Evolutionary conservation across 495 filamentous ascomycete genomes (phyloP).

Genomic region (Pyronema domesticum): DNA sequence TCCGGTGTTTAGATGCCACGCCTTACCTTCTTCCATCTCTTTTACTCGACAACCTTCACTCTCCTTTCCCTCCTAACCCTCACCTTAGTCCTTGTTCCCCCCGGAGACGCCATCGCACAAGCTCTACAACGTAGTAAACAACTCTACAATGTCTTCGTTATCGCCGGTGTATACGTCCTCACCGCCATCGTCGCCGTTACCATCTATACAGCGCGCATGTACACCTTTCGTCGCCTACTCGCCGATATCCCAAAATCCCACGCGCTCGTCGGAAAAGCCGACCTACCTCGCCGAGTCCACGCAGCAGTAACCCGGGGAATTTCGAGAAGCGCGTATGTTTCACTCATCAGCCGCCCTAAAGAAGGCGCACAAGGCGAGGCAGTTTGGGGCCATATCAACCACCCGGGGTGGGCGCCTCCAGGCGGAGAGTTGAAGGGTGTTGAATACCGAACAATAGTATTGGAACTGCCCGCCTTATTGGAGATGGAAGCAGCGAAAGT

Average conservation of each 20-base stretch:
- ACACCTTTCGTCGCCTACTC: slow-evolving; percentile 61
- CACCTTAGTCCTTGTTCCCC: slow-evolving; percentile 59
- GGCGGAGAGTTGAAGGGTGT: slow-evolving; percentile 53
- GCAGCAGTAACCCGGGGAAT: slow-evolving; percentile 55
- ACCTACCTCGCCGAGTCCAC: slow-evolving; percentile 52
- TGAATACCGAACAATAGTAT: slow-evolving; percentile 62
- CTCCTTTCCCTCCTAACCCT: slow-evolving; percentile 56
- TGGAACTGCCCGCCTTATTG: slow-evolving; percentile 76
- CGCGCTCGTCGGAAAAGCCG: slow-evolving; percentile 65
- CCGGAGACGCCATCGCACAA: slow-evolving; percentile 68
- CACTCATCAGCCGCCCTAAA: slow-evolving; percentile 54
- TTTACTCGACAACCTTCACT: slow-evolving; percentile 67
- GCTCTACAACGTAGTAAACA: slow-evolving; percentile 38
- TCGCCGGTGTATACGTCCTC: slow-evolving; percentile 59
- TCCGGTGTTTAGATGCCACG: slow-evolving; percentile 8
- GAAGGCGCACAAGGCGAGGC: slow-evolving; percentile 1
- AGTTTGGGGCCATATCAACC: slow-evolving; percentile 62
- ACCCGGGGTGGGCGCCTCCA: slow-evolving; percentile 81
- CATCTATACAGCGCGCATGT: slow-evolving; percentile 76
- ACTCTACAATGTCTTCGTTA: slow-evolving; percentile 67
- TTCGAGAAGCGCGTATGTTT: slow-evolving; percentile 58
- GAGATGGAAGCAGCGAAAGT: slow-evolving; percentile 81
- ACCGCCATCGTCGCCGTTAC: slow-evolving; percentile 53
- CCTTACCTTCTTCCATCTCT: slow-evolving; percentile 45
- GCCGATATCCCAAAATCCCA: slow-evolving; percentile 66